phyloP scores from a whole-genome alignment of 441 rosid species.

The Populus hybrid region DNA sequence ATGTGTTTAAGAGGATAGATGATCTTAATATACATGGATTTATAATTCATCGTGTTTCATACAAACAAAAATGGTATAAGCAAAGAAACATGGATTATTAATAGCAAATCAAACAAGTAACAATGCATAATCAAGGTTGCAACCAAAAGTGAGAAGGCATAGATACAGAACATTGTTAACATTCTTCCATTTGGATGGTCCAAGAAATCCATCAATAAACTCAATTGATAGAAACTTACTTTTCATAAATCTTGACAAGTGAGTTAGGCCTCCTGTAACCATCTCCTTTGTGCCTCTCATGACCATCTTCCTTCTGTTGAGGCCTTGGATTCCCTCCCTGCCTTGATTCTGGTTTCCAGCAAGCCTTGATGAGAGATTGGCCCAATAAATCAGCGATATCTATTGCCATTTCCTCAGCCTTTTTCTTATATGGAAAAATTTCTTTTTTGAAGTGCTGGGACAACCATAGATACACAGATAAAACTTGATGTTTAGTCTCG shows the following conservation, averaged over 20 bases:
- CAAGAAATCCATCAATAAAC: background rate
- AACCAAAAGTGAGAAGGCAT: constrained; percentile 1
- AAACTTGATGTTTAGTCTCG: constrained; percentile 79
- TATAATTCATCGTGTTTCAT: background rate
- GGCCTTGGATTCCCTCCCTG: constrained; percentile 37
- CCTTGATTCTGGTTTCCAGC: constrained; percentile 79
- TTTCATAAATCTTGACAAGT: constrained; percentile 35
- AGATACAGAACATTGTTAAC: background rate
- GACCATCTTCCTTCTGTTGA: constrained; percentile 40
- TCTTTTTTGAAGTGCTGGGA: constrained; percentile 79
- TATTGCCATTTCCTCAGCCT: constrained; percentile 79
- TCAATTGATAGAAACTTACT: constrained; percentile 36
- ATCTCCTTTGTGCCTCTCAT: constrained; percentile 30
- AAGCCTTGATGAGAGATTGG: constrained; percentile 62
- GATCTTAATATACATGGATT: background rate
- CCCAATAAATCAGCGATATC: constrained; percentile 77
- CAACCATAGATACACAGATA: constrained; percentile 91
- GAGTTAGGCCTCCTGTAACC: constrained; percentile 61
- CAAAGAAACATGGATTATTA: background rate
- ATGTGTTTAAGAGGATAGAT: background rate
- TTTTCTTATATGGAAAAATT: constrained; percentile 69
- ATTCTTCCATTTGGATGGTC: background rate
- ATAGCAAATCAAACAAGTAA: background rate
- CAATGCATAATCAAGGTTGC: background rate
- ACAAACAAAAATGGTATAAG: background rate